Evolutionary conservation across 331 rosid genomes (phyloP), one percentile per base, ranked within the genome.

Genomic region (Stylosanthes scabra): DNA sequence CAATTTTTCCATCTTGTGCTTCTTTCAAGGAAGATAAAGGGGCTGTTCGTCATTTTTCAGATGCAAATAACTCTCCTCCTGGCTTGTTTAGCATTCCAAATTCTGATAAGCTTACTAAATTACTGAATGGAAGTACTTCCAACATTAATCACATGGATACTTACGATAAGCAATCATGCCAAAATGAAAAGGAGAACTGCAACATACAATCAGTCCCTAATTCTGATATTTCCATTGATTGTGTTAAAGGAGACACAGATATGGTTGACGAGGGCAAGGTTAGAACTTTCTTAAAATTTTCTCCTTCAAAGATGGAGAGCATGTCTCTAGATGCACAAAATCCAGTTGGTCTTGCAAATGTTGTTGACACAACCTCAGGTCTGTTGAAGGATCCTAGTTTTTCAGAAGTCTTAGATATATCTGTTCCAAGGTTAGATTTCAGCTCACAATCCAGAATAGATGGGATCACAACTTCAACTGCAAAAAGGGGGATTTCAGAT

Each of bases 121-220:
- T 84, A n/a, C 44, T 39, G 46, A 64, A 71, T 76, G 86, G 41
- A 76, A 65, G 68, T 70, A 55, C 78, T 57, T 68, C 85, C 51
- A 85, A 75, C 47, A 72, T 79, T 78, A 80, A 27, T 63, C 14
- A 70, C 50, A 47, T 57, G 66, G 87, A 69, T 71, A 74, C 67
- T 72, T 81, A 45, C 58, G 74, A 79, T 55, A 68, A 72, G 80
- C 82, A 66, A 59, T 75, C 80, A 49, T 41, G 54, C 76, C 83
- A 63, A 78, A 71, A 56, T 69, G 87, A 84, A 76, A 75, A 68
- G 40, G 89, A 75, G 79, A 75, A 70, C 73, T 77, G 75, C 76
- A 79, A 71, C 70, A 12, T 15, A 7, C 81, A 79, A 69, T 20
- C 52, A 28, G 66, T 76, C 77, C 72, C 73, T 62, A 72, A 59